Evolutionary conservation across 768 basidiomycete genomes (phyloP), one percentile per base, ranked within the genome.

Genomic region (Pisolithus albus): DNA sequence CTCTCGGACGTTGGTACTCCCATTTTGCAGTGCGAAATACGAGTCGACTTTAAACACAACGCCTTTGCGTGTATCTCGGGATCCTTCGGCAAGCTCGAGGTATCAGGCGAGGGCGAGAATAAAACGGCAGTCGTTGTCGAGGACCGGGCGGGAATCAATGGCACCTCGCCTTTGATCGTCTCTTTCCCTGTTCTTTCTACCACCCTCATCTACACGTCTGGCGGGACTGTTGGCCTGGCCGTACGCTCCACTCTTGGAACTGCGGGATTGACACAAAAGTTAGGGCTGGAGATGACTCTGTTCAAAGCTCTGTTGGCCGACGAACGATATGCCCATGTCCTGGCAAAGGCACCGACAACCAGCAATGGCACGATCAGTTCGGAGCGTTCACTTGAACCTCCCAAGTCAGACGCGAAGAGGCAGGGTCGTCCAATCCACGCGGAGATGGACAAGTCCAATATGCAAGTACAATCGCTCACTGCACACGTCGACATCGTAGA

Each of bases 21-120:
- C 11, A 11, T 62, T n/a, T 56, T 66, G 7, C 60, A 47, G 26
- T 68, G 64, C 51, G 58, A 66, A 21, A 47, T 68, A 46, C 47
- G 53, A 36, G 61, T 52, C 13, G 2, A 34, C 28, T 48, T 16
- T 4, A 13, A 54, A 0, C 50, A 52, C 44, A 61, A 66, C 47
- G 49, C 53, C 4, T 66, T 64, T 23, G 47, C 47, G 10, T 38
- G 57, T 28, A 56, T 68, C 44, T 53, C 46, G 8, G 57, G 62
- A 10, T 55, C 46, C 4, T 64, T 58, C 6, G 64, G 64, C 39
- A 62, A 16, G 23, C 44, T 66, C 6, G 40, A 56, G 18, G 46
- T 44, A 4, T 56, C 46, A 4, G 64, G 60, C 36, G 50, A 32
- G 4, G 60, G 57, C 4, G 52, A 60, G 16, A 44, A 10, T 44